phyloP scores from a whole-genome alignment of 345 rosid species.

The Hypericum androsaemum region DNA sequence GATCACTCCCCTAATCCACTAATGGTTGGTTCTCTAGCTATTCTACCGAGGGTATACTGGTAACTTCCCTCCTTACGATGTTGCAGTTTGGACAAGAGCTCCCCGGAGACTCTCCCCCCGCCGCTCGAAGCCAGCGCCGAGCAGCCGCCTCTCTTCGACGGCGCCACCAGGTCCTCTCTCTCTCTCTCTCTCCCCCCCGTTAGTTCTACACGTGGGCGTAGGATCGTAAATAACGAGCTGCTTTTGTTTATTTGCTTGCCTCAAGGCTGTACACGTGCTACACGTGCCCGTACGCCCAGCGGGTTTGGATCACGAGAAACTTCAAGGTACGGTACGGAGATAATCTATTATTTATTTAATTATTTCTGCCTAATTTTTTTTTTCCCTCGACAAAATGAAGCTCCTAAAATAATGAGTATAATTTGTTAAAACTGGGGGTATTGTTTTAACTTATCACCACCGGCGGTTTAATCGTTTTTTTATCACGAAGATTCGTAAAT shows the following conservation, averaged over 20 bases:
- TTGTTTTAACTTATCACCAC: too few relatives aligned
- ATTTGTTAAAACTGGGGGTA: too few relatives aligned
- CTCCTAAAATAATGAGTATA: too few relatives aligned
- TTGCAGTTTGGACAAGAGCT: not conserved
- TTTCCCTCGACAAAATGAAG: too few relatives aligned
- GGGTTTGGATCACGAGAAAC: conserved; percentile 5
- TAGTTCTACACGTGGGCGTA: not conserved
- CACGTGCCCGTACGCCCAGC: conserved; percentile 7
- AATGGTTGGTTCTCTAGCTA: too few relatives aligned
- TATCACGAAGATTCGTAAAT: too few relatives aligned
- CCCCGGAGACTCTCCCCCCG: not conserved
- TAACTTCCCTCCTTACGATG: too few relatives aligned
- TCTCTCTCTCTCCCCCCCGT: not conserved
- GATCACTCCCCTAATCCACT: too few relatives aligned
- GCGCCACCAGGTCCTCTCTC: not conserved
- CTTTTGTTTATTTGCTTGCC: not conserved
- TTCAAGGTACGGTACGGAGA: not conserved
- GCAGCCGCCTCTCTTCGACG: conserved; percentile 6
- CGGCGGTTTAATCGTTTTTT: too few relatives aligned
- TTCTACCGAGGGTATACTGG: too few relatives aligned
- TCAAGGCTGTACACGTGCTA: conserved; percentile 1
- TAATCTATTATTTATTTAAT: not conserved
- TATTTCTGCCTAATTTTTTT: too few relatives aligned
- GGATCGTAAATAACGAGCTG: not conserved
- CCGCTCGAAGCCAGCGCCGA: not conserved